Evolutionary conservation across 1,284 basidiomycete species (phyloP), one percentile per base, ranked within the genome.

Genomic region (Tausonia pullulans): DNA sequence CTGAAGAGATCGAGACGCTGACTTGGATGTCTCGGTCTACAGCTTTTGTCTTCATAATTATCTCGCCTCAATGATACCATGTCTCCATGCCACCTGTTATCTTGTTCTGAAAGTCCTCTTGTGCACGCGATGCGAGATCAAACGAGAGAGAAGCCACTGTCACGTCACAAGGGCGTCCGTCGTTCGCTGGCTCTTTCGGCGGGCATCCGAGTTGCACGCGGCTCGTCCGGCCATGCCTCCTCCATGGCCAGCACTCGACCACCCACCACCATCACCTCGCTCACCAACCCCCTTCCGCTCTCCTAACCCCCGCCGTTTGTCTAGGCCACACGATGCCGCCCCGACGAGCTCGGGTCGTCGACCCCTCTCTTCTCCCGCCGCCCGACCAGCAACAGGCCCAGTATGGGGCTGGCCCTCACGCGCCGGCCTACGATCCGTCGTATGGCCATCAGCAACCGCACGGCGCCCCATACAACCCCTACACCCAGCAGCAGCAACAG

Each of bases 401-500:
- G 56, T 58, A 58, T 55, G 13, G 13, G 2, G 53, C 53, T 58
- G 14, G 11, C 13, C 39, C 52, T 53, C 52, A 13, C 52, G 14
- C 16, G 52, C 8, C 52, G 52, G 39, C 52, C 52, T 27, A n/a
- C 11, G 52, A 13, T 53, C 6, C 56, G 39, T 9, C 59, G 48
- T 50, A 41, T n/a, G 50, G 59, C 14, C 52, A 63, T 8, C 59
- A 63, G 4, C 71, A 67, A 55, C 68, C 64, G 41, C 63, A 48
- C 57, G 61, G 48, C 6, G 64, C 58, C 58, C 66, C 67, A 62
- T 61, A 59, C 52, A 65, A 65, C n/a, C 46, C 65, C 9, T 68
- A 70, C 61, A 67, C 67, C 14, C 66, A 69, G 45, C 65, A 61
- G 45, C 67, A 68, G 16, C 66, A 48, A 13, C 65, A 69, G 44